Evolutionary conservation across 441 rosid genomes (phyloP).

Genomic region (Viola pubescens): DNA sequence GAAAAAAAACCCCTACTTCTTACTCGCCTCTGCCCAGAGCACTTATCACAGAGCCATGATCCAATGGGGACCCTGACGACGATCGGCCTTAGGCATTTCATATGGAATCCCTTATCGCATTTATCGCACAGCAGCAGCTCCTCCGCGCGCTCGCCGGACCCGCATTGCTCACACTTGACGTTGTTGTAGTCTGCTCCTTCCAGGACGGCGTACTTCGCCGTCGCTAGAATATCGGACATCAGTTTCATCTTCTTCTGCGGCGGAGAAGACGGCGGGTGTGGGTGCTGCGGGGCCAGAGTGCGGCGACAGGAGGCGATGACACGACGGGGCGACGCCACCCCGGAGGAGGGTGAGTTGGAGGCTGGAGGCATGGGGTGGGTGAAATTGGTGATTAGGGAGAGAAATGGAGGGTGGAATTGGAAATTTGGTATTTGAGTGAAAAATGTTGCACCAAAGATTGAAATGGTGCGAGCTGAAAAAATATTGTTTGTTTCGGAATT

Average conservation of each 20-base stretch:
- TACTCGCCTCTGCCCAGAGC: slow-evolving; percentile 66
- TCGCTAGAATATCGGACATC: slow-evolving; percentile 49
- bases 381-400: background rate
- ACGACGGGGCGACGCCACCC: slow-evolving; percentile 28
- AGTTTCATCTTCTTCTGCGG: slow-evolving; percentile 45
- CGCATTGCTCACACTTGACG: slow-evolving; percentile 63
- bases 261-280: slow-evolving; percentile 36
- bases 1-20: slow-evolving; percentile 53
- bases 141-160: slow-evolving; percentile 51
- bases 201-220: slow-evolving; percentile 38
- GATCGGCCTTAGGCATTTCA: slow-evolving; percentile 80
- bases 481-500: background rate
- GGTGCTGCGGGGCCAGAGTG: slow-evolving; percentile 37
- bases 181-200: slow-evolving; percentile 41
- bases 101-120: slow-evolving; percentile 80
- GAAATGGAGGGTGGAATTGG: slow-evolving; percentile 10
- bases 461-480: background rate
- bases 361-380: slow-evolving; percentile 23
- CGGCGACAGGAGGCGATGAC: slow-evolving; percentile 33
- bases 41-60: slow-evolving; percentile 68
- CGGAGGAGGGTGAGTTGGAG: slow-evolving; percentile 22
- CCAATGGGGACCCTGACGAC: slow-evolving; percentile 75
- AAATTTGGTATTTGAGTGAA: background rate
- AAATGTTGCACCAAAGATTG: slow-evolving; percentile 16
- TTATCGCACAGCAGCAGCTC: slow-evolving; percentile 75